Percentiles rank a stretch among this genome's conserved stretches.
Conservation (phyloP, 306 rosid species). For the Rubus idaeus region DNA sequence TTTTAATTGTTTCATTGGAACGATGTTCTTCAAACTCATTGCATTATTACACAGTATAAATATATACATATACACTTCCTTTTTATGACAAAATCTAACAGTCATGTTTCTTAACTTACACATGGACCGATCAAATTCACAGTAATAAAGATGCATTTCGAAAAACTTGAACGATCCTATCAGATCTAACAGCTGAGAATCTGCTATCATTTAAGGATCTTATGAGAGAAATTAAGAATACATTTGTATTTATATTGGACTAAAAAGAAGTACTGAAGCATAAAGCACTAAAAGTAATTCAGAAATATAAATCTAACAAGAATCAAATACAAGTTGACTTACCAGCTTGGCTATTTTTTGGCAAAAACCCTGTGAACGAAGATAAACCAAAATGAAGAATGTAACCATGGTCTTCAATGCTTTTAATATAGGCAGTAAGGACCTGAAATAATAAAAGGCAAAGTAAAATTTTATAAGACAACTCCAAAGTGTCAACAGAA, state of each 20-base stretch:
- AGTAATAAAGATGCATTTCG: background rate
- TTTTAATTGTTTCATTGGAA: background rate
- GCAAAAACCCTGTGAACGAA: constrained; percentile 80
- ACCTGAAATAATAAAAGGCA: constrained; percentile 50
- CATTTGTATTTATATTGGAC: background rate
- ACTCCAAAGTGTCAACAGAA: background rate
- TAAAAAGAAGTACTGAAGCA: background rate
- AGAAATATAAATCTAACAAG: constrained; percentile 12
- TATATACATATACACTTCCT: background rate
- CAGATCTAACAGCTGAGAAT: background rate
- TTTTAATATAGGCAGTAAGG: constrained; percentile 77
- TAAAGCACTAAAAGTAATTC: constrained; percentile 6
- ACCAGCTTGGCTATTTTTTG: constrained; percentile 53
- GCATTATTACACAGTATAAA: no score
- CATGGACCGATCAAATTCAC: background rate
- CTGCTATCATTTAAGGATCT: background rate
- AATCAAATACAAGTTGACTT: constrained; percentile 17
- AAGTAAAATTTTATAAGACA: constrained; percentile 5
- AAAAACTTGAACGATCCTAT: background rate
- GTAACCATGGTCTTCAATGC: constrained; percentile 95
- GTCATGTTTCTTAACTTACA: background rate
- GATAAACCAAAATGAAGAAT: constrained; percentile 92
- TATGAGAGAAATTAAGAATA: background rate
- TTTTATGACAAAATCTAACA: background rate
- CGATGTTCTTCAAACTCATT: background rate